Evolutionary conservation across 176 grass and related monocot genomes (phyloP).

Genomic region (Puccinellia tenuiflora): DNA sequence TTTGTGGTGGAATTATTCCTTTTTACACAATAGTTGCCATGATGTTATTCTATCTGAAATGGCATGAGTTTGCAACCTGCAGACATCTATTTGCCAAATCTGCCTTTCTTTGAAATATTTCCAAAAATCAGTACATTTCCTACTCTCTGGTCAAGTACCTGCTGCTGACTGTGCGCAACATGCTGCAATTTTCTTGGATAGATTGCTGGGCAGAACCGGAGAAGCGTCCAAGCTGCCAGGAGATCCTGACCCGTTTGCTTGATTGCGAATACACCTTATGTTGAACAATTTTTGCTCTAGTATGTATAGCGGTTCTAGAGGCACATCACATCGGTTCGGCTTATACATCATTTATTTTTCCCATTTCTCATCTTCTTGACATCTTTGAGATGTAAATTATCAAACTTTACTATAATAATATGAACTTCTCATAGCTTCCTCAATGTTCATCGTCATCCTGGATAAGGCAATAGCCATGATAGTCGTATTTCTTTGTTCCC

Average conservation of each 20-base stretch:
- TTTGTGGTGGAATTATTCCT: neutral
- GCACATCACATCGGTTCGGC: conserved; percentile 19
- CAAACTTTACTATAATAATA: conserved; percentile 38
- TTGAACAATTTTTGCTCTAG: conserved; percentile 44
- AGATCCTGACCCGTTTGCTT: conserved; percentile 90
- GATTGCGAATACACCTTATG: conserved; percentile 94
- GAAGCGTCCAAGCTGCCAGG: conserved; percentile 81
- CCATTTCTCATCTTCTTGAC: conserved; percentile 23
- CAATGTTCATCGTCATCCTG: conserved; percentile 20
- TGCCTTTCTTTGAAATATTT: neutral
- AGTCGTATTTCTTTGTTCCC: neutral
- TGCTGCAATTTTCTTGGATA: conserved; percentile 32
- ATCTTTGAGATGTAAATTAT: conserved; percentile 61
- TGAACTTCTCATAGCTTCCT: conserved; percentile 18
- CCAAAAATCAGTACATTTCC: neutral
- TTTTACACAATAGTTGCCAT: neutral
- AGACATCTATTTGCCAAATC: neutral
- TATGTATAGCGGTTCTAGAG: conserved; percentile 48
- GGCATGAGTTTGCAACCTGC: neutral
- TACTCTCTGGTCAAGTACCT: neutral
- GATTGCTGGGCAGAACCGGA: conserved; percentile 94
- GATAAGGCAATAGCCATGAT: neutral
- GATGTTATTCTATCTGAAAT: neutral
- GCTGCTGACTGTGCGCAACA: neutral
- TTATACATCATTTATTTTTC: conserved; percentile 33